Percentiles rank a stretch among this genome's conserved stretches.
Conservation (phyloP, 2,329 filamentous ascomycete genomes). For the Cercospora sp. region DNA sequence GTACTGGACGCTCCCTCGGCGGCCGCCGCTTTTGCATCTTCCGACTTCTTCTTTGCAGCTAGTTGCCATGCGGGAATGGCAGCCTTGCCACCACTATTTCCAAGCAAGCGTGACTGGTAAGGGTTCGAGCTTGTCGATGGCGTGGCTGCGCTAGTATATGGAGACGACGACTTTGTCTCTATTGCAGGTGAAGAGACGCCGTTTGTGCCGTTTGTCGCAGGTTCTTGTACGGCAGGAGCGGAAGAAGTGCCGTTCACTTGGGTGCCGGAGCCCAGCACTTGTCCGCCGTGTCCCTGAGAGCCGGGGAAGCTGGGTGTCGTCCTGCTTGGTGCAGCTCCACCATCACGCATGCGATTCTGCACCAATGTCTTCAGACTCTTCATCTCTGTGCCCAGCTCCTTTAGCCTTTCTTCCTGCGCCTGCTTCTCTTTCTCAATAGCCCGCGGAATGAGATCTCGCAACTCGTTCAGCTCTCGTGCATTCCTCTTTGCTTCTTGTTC, state of each 20-base stretch:
- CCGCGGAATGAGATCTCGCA: conserved; percentile 84
- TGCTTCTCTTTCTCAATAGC: conserved; percentile 87
- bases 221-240: conserved; percentile 14
- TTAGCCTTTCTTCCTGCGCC: conserved; percentile 73
- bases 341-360: conserved; percentile 56
- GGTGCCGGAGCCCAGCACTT: conserved; percentile 25
- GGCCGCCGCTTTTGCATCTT: conserved; percentile 47
- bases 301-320: conserved; percentile 29
- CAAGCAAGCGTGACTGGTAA: conserved; percentile 31
- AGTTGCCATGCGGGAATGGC: conserved; percentile 57
- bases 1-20: conserved; percentile 18
- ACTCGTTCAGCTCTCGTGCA: conserved; percentile 77
- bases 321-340: conserved; percentile 21
- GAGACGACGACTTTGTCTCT: conserved; percentile 22
- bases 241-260: conserved; percentile 17
- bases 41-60: conserved; percentile 51
- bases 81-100: conserved; percentile 36
- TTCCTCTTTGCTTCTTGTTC: conserved; percentile 86
- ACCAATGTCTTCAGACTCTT: conserved; percentile 91
- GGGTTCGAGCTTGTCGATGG: conserved; percentile 25
- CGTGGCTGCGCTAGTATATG: conserved; percentile 25
- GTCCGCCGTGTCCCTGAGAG: conserved; percentile 21
- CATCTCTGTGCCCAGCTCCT: conserved; percentile 82
- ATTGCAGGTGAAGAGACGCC: conserved; percentile 10
- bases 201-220: conserved; percentile 28